Conservation (phyloP, 2,329 filamentous ascomycete species). For the Dissoconium aciculare region DNA sequence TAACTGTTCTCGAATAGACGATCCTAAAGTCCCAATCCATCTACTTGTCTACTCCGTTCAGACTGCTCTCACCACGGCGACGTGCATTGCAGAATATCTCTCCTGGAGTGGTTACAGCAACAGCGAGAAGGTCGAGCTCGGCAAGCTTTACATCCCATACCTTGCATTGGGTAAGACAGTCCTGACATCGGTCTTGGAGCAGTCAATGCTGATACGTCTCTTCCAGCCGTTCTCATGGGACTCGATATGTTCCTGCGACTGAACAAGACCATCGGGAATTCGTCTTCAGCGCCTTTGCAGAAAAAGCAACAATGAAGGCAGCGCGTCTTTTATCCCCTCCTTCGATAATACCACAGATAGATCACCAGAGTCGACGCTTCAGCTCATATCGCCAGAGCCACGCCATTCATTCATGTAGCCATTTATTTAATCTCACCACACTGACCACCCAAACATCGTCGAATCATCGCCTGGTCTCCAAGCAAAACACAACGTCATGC, state of each 20-base stretch:
- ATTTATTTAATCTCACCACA: too few relatives aligned
- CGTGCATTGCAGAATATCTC: slow-evolving; percentile 47
- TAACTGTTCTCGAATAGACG: slow-evolving; percentile 28
- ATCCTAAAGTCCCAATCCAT: slow-evolving; percentile 43
- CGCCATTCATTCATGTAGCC: too few relatives aligned
- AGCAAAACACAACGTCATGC: too few relatives aligned
- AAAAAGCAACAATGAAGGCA: slow-evolving; percentile 6
- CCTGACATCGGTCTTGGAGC: not conserved
- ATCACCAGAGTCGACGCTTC: too few relatives aligned
- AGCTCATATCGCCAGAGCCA: too few relatives aligned
- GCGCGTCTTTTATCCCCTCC: too few relatives aligned
- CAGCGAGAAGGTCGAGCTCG: slow-evolving; percentile 35
- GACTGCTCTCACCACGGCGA: slow-evolving; percentile 46
- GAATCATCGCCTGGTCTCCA: too few relatives aligned
- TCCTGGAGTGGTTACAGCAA: slow-evolving; percentile 37
- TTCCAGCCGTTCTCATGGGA: slow-evolving; percentile 28
- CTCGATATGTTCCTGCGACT: slow-evolving; percentile 29
- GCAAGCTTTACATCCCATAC: slow-evolving; percentile 43
- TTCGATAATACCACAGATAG: too few relatives aligned
- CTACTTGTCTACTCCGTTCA: slow-evolving; percentile 46
- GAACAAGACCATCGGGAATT: slow-evolving; percentile 6
- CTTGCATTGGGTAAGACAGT: slow-evolving; percentile 37
- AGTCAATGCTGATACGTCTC: not conserved
- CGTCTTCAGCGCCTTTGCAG: not conserved
- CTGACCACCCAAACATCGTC: too few relatives aligned